Base-by-base conservation (phyloP, 768 basidiomycete genomes). In the Mycena capillaripes region DNA sequence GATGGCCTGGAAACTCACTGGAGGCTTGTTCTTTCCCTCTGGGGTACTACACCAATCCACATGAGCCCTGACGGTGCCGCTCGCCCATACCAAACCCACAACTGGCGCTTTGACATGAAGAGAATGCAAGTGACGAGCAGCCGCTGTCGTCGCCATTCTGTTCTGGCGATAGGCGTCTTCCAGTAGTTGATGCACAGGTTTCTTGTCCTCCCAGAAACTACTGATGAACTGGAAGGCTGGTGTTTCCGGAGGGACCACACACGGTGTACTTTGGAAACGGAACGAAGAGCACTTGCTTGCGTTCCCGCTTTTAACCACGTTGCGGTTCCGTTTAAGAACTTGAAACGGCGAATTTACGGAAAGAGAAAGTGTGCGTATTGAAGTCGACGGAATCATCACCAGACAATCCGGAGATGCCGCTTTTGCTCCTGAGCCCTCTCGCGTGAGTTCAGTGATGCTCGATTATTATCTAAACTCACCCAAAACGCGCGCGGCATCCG, bases 141-240 rank as follows among this genome's bases (percentile, higher is more conserved):
- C 84, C 4, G 88, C 82, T 14, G 89, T 83, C 5, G 88, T 89
- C 1, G 89, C 81, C 81, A 90, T 89, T 30, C 90, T 81, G 75
- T 90, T 90, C 77, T 90, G 89, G 27, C 90, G 80, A 75, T 89
- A 89, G 1, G 90, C 89, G 66, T 87, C 85, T 53, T 87, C 88
- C 2, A 88, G 82, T 71, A 87, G 77, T 6, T 81, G 75, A 53
- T 89, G 86, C 14, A 84, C 80, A 0, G 88, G 86, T 66, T 90
- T 91, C 82, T 91, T 91, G 79, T 91, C 89, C 74, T 91, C 89
- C 87, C 87, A 89, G 59, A 90, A 79, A 66, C 86, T 85, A 73
- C 89, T 88, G 17, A 81, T 82, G 69, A 90, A 88, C 78, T 90
- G 89, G 74, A 90, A 89, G 12, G 84, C 82, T 2, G 85, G 81